Conservation (phyloP, 441 rosid species). For the Manihot esculenta region DNA sequence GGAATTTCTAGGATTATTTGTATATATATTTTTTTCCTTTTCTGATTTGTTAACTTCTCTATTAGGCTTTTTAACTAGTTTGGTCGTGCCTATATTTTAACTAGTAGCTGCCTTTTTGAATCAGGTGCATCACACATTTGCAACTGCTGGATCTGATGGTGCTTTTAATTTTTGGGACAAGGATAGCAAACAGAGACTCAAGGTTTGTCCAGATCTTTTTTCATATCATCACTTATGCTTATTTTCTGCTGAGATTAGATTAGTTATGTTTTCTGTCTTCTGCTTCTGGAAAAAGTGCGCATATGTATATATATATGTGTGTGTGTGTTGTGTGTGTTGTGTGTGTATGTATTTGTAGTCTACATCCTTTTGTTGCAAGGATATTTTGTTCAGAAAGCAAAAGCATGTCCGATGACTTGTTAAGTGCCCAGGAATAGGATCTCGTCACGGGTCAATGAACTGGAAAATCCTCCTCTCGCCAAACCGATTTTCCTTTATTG, state of each 20-base stretch:
- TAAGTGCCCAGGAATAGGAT: too few species aligned
- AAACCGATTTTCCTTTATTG: too few species aligned
- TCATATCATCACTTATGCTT: not conserved
- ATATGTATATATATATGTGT: not conserved
- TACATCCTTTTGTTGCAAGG: not conserved
- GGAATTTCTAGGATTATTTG: not conserved
- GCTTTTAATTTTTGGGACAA: slow-evolving; percentile 98
- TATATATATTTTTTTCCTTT: not conserved
- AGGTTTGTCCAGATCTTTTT: slow-evolving; percentile 36
- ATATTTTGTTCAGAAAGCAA: not conserved
- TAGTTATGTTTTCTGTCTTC: not conserved
- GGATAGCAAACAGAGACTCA: slow-evolving; percentile 95
- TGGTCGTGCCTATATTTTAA: not conserved
- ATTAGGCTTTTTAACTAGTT: not conserved
- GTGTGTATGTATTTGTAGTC: too few species aligned
- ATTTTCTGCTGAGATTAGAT: not conserved
- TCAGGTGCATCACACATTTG: slow-evolving; percentile 91
- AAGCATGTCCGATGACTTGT: too few species aligned
- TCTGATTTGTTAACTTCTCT: not conserved
- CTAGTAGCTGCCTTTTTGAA: slow-evolving; percentile 15
- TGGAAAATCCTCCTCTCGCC: too few species aligned
- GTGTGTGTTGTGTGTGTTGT: too few species aligned
- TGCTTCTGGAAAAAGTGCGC: not conserved
- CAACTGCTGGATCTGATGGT: slow-evolving; percentile 98
- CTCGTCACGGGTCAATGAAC: too few species aligned